Conservation (phyloP, 2,329 filamentous ascomycete species). For the Magnaporthales sp. region DNA sequence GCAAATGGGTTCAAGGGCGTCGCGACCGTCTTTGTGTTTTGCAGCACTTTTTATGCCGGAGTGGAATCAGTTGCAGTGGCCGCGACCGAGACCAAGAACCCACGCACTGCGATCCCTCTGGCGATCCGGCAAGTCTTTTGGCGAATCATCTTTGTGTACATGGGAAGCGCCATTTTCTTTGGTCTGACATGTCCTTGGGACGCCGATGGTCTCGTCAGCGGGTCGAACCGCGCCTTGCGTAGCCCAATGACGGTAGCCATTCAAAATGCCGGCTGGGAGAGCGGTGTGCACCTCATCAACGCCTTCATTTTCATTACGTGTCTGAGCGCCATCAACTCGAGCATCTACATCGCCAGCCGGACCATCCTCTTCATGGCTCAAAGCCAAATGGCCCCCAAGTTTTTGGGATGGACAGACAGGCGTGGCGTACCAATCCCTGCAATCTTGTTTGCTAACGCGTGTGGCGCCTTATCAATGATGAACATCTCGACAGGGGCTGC, state of each 20-base stretch:
- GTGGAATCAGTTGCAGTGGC: constrained; percentile 56
- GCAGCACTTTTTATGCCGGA: constrained; percentile 63
- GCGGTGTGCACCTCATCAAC: constrained; percentile 69
- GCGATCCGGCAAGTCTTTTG: constrained; percentile 54
- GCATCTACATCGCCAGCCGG: constrained; percentile 68
- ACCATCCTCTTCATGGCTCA: constrained; percentile 71
- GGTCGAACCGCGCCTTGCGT: constrained; percentile 53
- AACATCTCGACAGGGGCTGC: constrained; percentile 59
- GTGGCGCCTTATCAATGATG: constrained; percentile 67
- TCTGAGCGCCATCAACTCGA: constrained; percentile 63
- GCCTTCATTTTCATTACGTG: constrained; percentile 69
- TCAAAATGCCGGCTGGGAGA: constrained; percentile 64
- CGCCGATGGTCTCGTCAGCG: constrained; percentile 52
- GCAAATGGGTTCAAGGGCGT: constrained; percentile 58
- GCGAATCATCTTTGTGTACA: constrained; percentile 54
- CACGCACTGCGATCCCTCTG: constrained; percentile 43
- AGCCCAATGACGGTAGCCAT: constrained; percentile 69
- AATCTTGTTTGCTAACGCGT: constrained; percentile 61
- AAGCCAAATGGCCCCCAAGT: constrained; percentile 58
- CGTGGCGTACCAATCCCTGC: constrained; percentile 53
- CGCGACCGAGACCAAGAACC: constrained; percentile 52
- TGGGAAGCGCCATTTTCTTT: constrained; percentile 67
- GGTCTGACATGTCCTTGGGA: constrained; percentile 66
- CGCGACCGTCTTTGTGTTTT: constrained; percentile 59
- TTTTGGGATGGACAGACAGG: constrained; percentile 59